Base-by-base conservation (phyloP, 306 rosid species). In the Quercus dentata region DNA sequence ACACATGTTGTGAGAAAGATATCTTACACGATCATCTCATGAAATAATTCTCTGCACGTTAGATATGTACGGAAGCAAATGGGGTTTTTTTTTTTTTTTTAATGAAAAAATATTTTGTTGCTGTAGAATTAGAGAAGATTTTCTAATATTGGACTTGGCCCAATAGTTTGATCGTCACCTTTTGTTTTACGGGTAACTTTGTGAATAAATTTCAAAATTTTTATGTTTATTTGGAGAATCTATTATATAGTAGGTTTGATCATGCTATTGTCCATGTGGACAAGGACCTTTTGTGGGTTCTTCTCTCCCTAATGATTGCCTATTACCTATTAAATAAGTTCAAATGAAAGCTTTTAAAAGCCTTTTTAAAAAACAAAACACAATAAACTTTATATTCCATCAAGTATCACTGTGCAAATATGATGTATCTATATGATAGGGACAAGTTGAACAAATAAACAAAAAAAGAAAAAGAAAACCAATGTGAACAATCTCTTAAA, bases 331-430 rank as follows among this genome's bases (percentile, higher is more conserved):
- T 76, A 79, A 86, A 86, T 86, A 82, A 82, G 89, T 83, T 92
- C 85, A 85, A 89, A 90, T 27, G 35, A 78, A 83, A 84, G 87
- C 92, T 87, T 90, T 90, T 79, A 69, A 71, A 78, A 23, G 35
- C 81, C 79, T 81, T 89, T 85, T 76, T 54, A 31, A 83, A 65
- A 80, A 76, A 78, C 83, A 73, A 74, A 64, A 73, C 18, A 33
- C 11, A 41, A 41, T 41, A 71, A 75, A 80, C 87, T 86, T 87
- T 78, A 81, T 74, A 71, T 89, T 75, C 89, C 89, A 83, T 83
- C 86, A 79, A 52, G 56, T 71, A 83, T 88, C 84, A 79, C 86
- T 75, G 73, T 75, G 83, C 79, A 64, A 79, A 78, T 71, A 81
- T 72, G 85, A 82, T 69, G 91, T 69, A 83, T 84, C 84, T 79